These are phyloP conservation scores for Sonneratia caseolaris DNA, from an alignment of 345 rosid genomes.

Conservation along the genomic window DNA sequence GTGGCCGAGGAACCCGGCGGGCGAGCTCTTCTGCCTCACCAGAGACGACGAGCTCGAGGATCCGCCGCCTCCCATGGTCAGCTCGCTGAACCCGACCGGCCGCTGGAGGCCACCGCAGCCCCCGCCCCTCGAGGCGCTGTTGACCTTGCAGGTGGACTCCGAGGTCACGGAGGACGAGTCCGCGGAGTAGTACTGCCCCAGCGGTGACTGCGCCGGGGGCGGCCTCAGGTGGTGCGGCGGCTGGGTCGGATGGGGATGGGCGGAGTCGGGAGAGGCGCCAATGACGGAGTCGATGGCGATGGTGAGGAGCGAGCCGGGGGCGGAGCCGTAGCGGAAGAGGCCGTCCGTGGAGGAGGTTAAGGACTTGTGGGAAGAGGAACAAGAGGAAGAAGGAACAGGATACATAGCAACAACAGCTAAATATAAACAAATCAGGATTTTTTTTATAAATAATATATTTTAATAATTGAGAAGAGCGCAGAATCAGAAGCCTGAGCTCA, in stretches of 20 bases:
- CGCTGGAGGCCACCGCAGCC: constrained; percentile 29
- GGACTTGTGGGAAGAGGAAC: constrained; percentile 41
- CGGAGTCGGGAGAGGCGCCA: constrained; percentile 6
- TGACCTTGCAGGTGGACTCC: constrained; percentile 66
- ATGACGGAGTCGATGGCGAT: constrained; percentile 14
- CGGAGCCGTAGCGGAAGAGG: constrained; percentile 66
- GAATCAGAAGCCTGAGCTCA: no score
- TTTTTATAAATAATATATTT: no score
- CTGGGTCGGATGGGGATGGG: constrained; percentile 11
- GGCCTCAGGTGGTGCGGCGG: constrained; percentile 9
- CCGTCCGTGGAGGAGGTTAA: constrained; percentile 7
- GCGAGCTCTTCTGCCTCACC: constrained; percentile 81
- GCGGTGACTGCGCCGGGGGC: constrained; percentile 16
- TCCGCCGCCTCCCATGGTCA: constrained; percentile 18
- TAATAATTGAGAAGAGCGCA: no score
- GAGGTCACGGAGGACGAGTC: constrained; percentile 57
- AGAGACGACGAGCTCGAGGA: constrained; percentile 39
- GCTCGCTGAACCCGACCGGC: constrained; percentile 50
- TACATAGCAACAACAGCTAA: constrained; percentile 24
- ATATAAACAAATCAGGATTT: no score
- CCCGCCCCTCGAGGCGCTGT: constrained; percentile 37
- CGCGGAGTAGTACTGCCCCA: constrained; percentile 45
- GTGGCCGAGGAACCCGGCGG: constrained; percentile 68
- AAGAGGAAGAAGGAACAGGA: constrained; percentile 35
- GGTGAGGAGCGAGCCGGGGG: constrained; percentile 71